phyloP scores from a whole-genome alignment of 257 asterid genomes.

The Marsdenia floribunda region DNA sequence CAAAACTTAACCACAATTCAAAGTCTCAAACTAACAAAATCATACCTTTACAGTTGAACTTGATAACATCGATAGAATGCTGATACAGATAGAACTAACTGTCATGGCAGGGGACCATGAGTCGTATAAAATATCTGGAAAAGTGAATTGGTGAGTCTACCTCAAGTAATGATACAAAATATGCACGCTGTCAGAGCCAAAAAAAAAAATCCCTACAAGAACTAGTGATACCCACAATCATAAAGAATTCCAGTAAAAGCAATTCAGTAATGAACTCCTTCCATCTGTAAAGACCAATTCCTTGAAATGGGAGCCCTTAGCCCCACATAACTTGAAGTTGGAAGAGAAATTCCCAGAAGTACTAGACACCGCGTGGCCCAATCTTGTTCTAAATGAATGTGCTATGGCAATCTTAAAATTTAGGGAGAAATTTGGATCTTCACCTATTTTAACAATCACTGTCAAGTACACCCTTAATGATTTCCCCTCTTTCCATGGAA shows the following conservation, averaged over 20 bases:
- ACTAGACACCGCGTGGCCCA: background rate
- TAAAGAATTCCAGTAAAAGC: background rate
- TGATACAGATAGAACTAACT: slow-evolving; percentile 92
- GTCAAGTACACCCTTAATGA: background rate
- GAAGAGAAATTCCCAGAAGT: background rate
- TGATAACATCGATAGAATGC: slow-evolving; percentile 96
- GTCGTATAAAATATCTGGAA: slow-evolving; percentile 83
- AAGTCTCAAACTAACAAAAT: background rate
- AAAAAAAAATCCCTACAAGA: background rate
- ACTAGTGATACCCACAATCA: background rate
- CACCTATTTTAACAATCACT: background rate
- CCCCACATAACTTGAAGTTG: background rate
- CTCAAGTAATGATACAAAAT: background rate
- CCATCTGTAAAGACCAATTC: background rate
- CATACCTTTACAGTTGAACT: slow-evolving; percentile 85
- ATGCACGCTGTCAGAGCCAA: background rate
- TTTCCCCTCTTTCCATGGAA: background rate
- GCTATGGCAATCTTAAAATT: background rate
- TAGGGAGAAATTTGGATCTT: background rate
- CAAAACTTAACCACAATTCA: background rate
- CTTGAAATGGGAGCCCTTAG: background rate
- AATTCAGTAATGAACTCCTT: background rate
- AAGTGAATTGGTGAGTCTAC: background rate
- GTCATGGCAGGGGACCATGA: slow-evolving; percentile 99
- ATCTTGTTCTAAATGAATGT: background rate